Percentiles rank a stretch among this genome's conserved stretches.
phyloP scores from a whole-genome alignment of 805 yeast genomes.

The Saccharomycopsis oosterbeekiorum region DNA sequence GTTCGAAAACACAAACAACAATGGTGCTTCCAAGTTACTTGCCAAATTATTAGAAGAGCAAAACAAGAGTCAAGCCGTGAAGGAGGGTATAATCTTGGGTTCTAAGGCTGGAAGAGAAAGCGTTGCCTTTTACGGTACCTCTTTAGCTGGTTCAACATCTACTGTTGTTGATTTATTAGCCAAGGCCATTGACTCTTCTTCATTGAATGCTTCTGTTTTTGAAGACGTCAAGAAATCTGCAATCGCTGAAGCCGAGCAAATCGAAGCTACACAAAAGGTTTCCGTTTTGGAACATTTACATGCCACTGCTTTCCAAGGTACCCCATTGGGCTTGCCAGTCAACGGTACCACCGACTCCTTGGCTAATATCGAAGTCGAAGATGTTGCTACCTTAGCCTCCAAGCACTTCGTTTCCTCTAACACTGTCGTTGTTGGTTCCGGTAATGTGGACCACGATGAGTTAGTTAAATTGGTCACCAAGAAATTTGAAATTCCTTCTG shows the following conservation, averaged over 20 bases:
- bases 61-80: constrained; percentile 28
- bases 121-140: constrained; percentile 50
- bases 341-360: constrained; percentile 66
- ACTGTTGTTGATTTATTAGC: constrained; percentile 46
- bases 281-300: constrained; percentile 64
- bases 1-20: constrained; percentile 70
- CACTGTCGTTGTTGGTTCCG: constrained; percentile 57
- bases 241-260: constrained; percentile 36
- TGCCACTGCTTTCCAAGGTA: constrained; percentile 80
- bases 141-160: constrained; percentile 38
- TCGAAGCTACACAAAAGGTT: constrained; percentile 46
- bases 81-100: constrained; percentile 47
- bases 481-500: constrained; percentile 36
- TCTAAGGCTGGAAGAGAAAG: constrained; percentile 52
- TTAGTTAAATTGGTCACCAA: constrained; percentile 57
- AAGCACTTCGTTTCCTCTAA: constrained; percentile 53
- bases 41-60: constrained; percentile 38
- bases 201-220: constrained; percentile 35
- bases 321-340: constrained; percentile 67
- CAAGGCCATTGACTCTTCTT: constrained; percentile 30
- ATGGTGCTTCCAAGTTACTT: constrained; percentile 66
- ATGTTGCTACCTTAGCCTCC: constrained; percentile 45
- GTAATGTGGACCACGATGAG: constrained; percentile 61
- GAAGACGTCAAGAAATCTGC: constrained; percentile 38
- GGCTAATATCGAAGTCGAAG: constrained; percentile 45